These are phyloP conservation scores for Phytophthora melonis DNA, from an alignment of 352 stramenopile species.

Conservation along the genomic window DNA sequence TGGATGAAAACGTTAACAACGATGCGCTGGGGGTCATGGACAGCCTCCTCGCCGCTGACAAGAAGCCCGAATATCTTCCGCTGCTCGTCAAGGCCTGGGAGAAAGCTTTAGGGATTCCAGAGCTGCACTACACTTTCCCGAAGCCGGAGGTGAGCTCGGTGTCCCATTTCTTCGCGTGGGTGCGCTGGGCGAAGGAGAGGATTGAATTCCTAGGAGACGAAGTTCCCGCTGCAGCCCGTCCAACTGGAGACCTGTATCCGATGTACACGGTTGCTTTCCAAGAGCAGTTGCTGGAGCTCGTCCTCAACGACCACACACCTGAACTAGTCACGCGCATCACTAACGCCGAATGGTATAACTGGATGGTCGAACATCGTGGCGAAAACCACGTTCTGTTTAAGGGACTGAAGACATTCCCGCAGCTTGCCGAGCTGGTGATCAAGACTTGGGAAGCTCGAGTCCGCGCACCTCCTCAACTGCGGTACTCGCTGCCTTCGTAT, in stretches of 20 bases:
- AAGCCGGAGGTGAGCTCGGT: constrained; percentile 65
- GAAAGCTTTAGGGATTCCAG: constrained; percentile 51
- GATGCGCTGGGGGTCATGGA: constrained; percentile 43
- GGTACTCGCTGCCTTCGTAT: constrained; percentile 70
- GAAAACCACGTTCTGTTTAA: constrained; percentile 71
- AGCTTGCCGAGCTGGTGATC: constrained; percentile 70
- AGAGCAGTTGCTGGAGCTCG: constrained; percentile 54
- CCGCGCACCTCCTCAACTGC: constrained; percentile 30
- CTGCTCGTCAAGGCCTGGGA: constrained; percentile 71
- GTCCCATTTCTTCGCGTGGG: constrained; percentile 82
- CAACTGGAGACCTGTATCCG: constrained; percentile 62
- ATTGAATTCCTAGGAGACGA: constrained; percentile 64
- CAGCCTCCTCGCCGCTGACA: not conserved
- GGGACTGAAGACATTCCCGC: constrained; percentile 63
- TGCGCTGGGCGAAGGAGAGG: constrained; percentile 86
- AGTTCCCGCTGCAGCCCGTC: constrained; percentile 50
- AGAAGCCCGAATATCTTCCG: constrained; percentile 66
- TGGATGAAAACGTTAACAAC: constrained; percentile 68
- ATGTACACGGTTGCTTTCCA: constrained; percentile 75
- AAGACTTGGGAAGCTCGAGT: constrained; percentile 75
- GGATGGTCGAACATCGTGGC: constrained; percentile 65
- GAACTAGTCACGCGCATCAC: constrained; percentile 56
- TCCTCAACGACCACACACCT: constrained; percentile 70
- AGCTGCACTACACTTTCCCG: constrained; percentile 73
- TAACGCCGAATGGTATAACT: constrained; percentile 81